These are phyloP conservation scores for Didymella pomorum DNA, from an alignment of 2,329 filamentous ascomycete species.

Conservation along the genomic window DNA sequence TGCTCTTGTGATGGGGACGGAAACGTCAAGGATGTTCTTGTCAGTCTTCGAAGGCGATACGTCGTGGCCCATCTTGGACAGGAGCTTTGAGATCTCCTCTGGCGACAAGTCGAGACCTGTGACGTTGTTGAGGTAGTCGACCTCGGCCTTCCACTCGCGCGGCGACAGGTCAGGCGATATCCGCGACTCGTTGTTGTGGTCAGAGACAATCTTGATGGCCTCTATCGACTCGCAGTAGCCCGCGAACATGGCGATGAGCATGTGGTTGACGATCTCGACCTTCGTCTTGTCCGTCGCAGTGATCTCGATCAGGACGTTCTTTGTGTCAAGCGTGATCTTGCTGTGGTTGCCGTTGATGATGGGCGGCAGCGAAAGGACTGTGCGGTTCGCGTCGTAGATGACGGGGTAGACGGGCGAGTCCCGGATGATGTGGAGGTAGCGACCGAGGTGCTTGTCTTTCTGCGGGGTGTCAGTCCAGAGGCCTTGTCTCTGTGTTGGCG, in stretches of 20 bases:
- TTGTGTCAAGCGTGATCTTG: conserved; percentile 91
- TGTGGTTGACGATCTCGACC: conserved; percentile 93
- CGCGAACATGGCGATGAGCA: conserved; percentile 97
- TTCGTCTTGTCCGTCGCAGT: conserved; percentile 97
- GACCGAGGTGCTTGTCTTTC: conserved; percentile 89
- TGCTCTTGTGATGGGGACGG: conserved; percentile 86
- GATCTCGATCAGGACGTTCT: conserved; percentile 95
- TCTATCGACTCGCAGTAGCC: conserved; percentile 93
- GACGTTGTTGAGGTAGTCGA: conserved; percentile 93
- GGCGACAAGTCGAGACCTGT: conserved; percentile 81
- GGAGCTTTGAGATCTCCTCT: conserved; percentile 76
- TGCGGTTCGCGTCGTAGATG: conserved; percentile 87
- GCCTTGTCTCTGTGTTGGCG: background rate
- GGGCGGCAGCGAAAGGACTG: conserved; percentile 90
- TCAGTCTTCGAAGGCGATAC: conserved; percentile 76
- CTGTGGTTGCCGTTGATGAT: conserved; percentile 98
- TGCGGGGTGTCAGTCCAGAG: conserved; percentile 50
- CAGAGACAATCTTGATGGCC: conserved; percentile 88
- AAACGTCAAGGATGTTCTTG: conserved; percentile 76
- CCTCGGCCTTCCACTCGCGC: conserved; percentile 78
- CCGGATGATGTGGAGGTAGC: conserved; percentile 91
- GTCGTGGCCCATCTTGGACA: conserved; percentile 89
- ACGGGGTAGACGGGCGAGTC: conserved; percentile 95
- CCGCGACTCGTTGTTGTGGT: conserved; percentile 85
- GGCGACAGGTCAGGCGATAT: conserved; percentile 82